Evolutionary conservation across 208 protist genomes (phyloP).

Genomic region (Trypanosoma conorhini): DNA sequence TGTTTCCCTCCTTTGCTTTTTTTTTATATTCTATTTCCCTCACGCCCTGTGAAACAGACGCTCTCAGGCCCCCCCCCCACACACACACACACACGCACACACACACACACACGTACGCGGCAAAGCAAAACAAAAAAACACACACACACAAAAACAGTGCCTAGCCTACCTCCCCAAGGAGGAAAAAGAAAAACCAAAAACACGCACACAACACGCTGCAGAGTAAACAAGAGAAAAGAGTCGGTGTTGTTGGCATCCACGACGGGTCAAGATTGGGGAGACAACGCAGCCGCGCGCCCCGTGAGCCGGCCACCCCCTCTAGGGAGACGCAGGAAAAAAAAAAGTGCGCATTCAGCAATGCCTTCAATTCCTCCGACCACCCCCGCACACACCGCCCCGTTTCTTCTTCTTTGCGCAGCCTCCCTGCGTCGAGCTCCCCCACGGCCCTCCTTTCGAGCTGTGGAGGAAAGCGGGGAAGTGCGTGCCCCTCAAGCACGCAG

Average conservation of each 20-base stretch:
- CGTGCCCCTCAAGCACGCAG: slow-evolving; percentile 18
- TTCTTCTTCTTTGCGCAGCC: not conserved
- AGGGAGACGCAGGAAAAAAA: not conserved
- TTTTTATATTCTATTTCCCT: not conserved
- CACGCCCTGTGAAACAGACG: not conserved
- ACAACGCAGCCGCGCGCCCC: not conserved
- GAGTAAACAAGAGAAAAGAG: not conserved
- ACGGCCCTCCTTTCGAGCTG: not conserved
- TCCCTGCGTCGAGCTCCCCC: no score
- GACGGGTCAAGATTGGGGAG: not conserved
- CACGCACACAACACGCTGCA: not conserved
- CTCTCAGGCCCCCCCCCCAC: not conserved
- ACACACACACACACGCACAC: not conserved
- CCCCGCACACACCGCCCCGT: not conserved
- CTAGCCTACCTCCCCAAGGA: not conserved
- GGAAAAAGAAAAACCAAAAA: not conserved
- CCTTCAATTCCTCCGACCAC: not conserved
- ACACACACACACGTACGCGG: slow-evolving; percentile 6
- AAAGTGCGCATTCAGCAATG: not conserved
- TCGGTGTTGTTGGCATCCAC: not conserved
- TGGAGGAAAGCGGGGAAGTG: not conserved
- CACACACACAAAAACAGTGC: not conserved
- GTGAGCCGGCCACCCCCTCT: not conserved
- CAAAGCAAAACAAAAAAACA: no score
- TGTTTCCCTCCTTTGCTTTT: not conserved